These are phyloP conservation scores for Adenanthera pavonina DNA, from an alignment of 306 rosid genomes.

Conservation along the genomic window DNA sequence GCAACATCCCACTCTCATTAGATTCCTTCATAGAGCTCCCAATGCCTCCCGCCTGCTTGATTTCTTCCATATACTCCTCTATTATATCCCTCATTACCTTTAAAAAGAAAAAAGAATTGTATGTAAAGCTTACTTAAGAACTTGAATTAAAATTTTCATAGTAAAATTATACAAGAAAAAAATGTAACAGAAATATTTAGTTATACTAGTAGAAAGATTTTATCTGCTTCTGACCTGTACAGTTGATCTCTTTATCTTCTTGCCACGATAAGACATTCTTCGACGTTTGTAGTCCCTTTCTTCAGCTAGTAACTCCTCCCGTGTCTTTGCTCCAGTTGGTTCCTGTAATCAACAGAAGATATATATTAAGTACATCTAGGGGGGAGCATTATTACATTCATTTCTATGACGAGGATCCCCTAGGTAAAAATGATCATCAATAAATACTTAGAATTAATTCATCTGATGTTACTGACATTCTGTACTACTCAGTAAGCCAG, in stretches of 20 bases:
- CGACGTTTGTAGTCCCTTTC: constrained; percentile 96
- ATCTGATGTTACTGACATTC: not conserved
- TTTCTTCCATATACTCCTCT: constrained; percentile 88
- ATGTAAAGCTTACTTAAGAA: constrained; percentile 10
- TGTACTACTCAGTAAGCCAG: not conserved
- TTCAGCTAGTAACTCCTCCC: constrained; percentile 91
- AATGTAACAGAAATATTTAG: not conserved
- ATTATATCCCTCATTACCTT: constrained; percentile 84
- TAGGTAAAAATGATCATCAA: constrained; percentile 14
- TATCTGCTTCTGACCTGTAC: constrained; percentile 63
- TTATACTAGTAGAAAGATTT: constrained; percentile 23
- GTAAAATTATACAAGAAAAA: not conserved
- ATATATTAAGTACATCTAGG: not conserved
- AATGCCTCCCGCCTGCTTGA: constrained; percentile 71
- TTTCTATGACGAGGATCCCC: not conserved
- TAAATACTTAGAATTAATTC: constrained; percentile 8
- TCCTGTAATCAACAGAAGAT: constrained; percentile 56
- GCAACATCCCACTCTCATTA: constrained; percentile 46
- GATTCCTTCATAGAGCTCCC: constrained; percentile 63
- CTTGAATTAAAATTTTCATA: constrained; percentile 1
- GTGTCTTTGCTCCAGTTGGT: constrained; percentile 63
- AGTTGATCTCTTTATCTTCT: constrained; percentile 73
- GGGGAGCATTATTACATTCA: constrained; percentile 13
- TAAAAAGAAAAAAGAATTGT: constrained; percentile 26
- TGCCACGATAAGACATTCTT: constrained; percentile 96